Evolutionary conservation across 495 filamentous ascomycete species (phyloP).

Genomic region (Aeminium ludgeri): DNA sequence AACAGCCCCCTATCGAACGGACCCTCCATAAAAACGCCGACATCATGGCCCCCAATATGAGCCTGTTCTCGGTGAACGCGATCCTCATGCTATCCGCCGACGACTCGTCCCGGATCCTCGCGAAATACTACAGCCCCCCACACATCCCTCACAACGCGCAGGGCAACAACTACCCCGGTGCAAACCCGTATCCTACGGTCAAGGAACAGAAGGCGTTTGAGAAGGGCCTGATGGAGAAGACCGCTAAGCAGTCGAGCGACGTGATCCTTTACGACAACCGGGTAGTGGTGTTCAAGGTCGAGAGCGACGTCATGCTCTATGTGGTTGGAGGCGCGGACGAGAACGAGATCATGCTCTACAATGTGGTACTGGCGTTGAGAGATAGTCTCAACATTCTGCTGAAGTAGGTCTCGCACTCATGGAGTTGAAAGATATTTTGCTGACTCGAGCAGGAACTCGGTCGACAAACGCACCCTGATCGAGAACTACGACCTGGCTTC

Average conservation of each 20-base stretch:
- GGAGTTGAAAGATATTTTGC: background rate
- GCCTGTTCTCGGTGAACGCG: slow-evolving; percentile 82
- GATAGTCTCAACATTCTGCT: slow-evolving; percentile 83
- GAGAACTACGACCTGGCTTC: slow-evolving; percentile 93
- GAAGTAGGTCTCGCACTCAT: slow-evolving; percentile 44
- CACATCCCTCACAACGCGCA: slow-evolving; percentile 37
- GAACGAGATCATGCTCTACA: slow-evolving; percentile 93
- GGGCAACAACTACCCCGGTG: slow-evolving; percentile 40
- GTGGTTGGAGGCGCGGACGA: slow-evolving; percentile 84
- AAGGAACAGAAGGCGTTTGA: slow-evolving; percentile 93
- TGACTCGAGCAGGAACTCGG: slow-evolving; percentile 47
- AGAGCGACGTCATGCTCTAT: slow-evolving; percentile 94
- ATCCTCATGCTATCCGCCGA: slow-evolving; percentile 79
- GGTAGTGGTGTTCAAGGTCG: slow-evolving; percentile 91
- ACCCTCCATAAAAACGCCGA: background rate
- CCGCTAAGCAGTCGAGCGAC: slow-evolving; percentile 83
- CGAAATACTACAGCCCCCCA: slow-evolving; percentile 87
- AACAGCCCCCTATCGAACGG: slow-evolving; percentile 13
- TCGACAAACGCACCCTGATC: slow-evolving; percentile 91
- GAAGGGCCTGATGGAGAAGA: slow-evolving; percentile 90
- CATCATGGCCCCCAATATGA: slow-evolving; percentile 44
- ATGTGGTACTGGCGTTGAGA: slow-evolving; percentile 70
- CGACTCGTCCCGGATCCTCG: slow-evolving; percentile 77
- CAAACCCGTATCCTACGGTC: slow-evolving; percentile 71
- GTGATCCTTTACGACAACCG: slow-evolving; percentile 93